Conservation (phyloP, 352 stramenopile species). For the Globisporangium iwayamae region DNA sequence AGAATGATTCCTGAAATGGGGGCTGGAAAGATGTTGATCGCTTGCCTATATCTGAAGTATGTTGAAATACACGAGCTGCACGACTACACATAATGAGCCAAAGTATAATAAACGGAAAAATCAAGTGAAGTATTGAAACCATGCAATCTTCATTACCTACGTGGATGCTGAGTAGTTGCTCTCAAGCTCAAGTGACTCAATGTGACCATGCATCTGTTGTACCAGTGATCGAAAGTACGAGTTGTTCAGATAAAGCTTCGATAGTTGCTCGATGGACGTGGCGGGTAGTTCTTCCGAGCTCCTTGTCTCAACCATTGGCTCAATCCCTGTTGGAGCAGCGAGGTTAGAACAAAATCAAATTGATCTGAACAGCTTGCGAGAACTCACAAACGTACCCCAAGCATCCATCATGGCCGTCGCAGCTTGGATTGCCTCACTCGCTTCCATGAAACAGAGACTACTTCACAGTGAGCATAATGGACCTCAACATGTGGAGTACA, state of each 20-base stretch:
- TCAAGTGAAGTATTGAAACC: background rate
- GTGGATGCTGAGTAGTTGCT: background rate
- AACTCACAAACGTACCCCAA: slow-evolving; percentile 27
- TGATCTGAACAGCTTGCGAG: background rate
- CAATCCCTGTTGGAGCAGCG: slow-evolving; percentile 24
- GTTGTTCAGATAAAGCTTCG: slow-evolving; percentile 28
- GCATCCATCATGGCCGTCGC: slow-evolving; percentile 39
- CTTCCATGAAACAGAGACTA: slow-evolving; percentile 29
- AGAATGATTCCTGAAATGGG: slow-evolving; percentile 39
- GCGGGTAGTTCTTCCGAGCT: slow-evolving; percentile 1
- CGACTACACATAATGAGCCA: background rate
- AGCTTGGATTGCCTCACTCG: slow-evolving; percentile 24
- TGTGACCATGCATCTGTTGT: slow-evolving; percentile 33
- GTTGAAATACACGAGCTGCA: background rate
- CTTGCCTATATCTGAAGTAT: background rate
- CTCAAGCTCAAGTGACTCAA: slow-evolving; percentile 19
- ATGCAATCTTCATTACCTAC: background rate
- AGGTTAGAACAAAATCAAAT: background rate
- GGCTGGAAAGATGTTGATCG: background rate
- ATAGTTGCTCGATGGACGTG: slow-evolving; percentile 21
- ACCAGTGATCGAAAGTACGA: slow-evolving; percentile 31
- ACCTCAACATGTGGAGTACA: background rate
- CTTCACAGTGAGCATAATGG: background rate
- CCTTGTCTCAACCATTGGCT: slow-evolving; percentile 34
- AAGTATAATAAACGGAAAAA: background rate